A percentile compares a stretch with the other conserved stretches of the same genome.
Evolutionary conservation across 2,329 filamentous ascomycete genomes (phyloP).

Genomic region (Botrytis fabae): DNA sequence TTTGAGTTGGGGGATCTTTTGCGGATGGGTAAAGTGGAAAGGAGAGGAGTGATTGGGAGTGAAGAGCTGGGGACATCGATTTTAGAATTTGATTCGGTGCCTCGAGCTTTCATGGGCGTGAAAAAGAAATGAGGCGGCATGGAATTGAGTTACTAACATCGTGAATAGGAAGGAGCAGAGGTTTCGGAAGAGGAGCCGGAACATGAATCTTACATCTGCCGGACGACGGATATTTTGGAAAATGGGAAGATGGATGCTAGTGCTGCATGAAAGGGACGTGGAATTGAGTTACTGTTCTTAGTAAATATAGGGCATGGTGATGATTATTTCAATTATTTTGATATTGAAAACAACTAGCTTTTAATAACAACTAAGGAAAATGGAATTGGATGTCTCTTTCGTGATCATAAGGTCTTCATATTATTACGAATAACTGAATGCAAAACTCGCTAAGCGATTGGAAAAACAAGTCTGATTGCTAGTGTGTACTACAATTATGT

Average conservation of each 20-base stretch:
- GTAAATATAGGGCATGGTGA: neutral
- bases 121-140: neutral
- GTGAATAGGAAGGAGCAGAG: conserved; percentile 54
- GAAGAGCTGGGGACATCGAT: neutral
- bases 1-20: neutral
- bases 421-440: neutral
- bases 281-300: neutral
- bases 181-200: conserved; percentile 54
- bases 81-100: neutral
- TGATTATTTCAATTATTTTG: neutral
- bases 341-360: neutral
- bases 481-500: conserved; percentile 25
- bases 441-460: neutral
- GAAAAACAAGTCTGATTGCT: neutral
- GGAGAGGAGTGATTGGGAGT: neutral
- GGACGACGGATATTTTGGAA: conserved; percentile 9
- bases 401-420: neutral
- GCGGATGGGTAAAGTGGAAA: neutral
- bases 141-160: neutral
- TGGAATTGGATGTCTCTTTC: neutral
- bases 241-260: conserved; percentile 16
- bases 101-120: neutral
- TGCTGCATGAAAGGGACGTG: neutral
- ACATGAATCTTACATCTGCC: conserved; percentile 18
- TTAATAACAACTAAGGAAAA: neutral